A percentile compares a stretch with the other conserved stretches of the same genome.
phyloP scores from a whole-genome alignment of 352 stramenopile species.

The Phytopythium helicoides region DNA sequence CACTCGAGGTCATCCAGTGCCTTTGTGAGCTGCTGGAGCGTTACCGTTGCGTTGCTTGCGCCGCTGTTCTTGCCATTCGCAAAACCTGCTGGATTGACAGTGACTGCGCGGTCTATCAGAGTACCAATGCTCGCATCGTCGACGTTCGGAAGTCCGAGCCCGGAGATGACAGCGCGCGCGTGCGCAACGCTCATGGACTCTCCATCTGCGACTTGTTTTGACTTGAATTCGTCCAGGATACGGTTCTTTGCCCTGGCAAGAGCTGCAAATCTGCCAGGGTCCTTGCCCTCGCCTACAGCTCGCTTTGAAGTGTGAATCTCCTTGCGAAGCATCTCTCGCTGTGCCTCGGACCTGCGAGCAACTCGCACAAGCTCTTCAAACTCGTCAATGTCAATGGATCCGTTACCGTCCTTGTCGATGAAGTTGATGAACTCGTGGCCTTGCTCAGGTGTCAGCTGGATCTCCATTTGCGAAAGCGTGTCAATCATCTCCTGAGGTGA shows the following conservation, averaged over 20 bases:
- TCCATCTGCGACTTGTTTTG: constrained; percentile 30
- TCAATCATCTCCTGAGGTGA: constrained; percentile 81
- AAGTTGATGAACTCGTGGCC: constrained; percentile 67
- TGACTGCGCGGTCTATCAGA: constrained; percentile 37
- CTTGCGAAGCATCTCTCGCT: constrained; percentile 71
- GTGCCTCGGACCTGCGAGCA: constrained; percentile 59
- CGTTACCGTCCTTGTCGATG: constrained; percentile 83
- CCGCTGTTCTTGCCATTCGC: neutral
- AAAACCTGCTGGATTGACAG: constrained; percentile 4
- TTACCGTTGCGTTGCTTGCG: constrained; percentile 13
- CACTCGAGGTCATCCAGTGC: constrained; percentile 61
- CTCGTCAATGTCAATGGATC: constrained; percentile 82
- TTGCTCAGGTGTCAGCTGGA: constrained; percentile 67
- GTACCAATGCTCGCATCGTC: constrained; percentile 45
- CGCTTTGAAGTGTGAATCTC: constrained; percentile 49
- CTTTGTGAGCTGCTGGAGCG: constrained; percentile 45
- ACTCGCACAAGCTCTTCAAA: constrained; percentile 82
- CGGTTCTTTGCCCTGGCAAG: constrained; percentile 42
- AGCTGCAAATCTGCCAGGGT: constrained; percentile 25
- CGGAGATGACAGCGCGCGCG: constrained; percentile 40
- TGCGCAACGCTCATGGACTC: constrained; percentile 38
- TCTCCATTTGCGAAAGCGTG: constrained; percentile 83
- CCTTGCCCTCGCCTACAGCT: constrained; percentile 27
- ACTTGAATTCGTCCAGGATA: constrained; percentile 70
- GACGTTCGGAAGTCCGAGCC: constrained; percentile 47